Base-by-base conservation (phyloP, 2,329 filamentous ascomycete species). In the Fusarium sp. region DNA sequence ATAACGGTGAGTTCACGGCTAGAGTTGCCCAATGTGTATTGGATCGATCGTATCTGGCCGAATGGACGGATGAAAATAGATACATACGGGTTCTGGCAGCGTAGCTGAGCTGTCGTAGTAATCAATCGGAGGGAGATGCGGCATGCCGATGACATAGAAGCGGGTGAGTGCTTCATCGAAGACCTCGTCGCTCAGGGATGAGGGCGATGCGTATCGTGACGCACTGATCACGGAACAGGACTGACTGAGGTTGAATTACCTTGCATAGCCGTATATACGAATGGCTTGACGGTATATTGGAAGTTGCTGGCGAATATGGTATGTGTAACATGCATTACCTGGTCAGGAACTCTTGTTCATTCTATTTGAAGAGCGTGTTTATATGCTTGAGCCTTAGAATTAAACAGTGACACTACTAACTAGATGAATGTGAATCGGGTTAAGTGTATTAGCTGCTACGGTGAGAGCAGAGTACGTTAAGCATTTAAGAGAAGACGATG, bases 131-230 rank as follows among this genome's bases (percentile, higher is more conserved):
- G 54, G 57, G 34, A 49, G 32, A 20, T 46, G 52, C 22, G n/a
- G 38, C 10, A 32, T 45, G 29, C 43, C 51, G 53, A 44, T 43
- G 27, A 27, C n/a, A 24, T 47, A 20, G 20, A 24, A 32, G 10
- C 27, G 32, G 63, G 50, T 25, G 42, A 44, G 45, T 55, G 32
- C 67, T 59, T 50, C 29, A 59, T 68, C 42, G 67, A 46, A 46
- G 20, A n/a, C 14, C 20, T 50, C 34, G 29, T 30, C 32, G 22
- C 25, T 12, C 34, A 34, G 20, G 52, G 38, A 34, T 25, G 16
- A 30, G 27, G 20, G 38, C 29, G 25, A 24, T 52, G 32, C 49
- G 32, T n/a, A 25, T 38, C 9, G 5, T 16, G 7, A 42, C 24
- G 50, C 50, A 53, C 20, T 27, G 50, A 43, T 29, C 24, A 42